Evolutionary conservation across 305 asterid genomes (phyloP).

Genomic region (Andrographis paniculata): DNA sequence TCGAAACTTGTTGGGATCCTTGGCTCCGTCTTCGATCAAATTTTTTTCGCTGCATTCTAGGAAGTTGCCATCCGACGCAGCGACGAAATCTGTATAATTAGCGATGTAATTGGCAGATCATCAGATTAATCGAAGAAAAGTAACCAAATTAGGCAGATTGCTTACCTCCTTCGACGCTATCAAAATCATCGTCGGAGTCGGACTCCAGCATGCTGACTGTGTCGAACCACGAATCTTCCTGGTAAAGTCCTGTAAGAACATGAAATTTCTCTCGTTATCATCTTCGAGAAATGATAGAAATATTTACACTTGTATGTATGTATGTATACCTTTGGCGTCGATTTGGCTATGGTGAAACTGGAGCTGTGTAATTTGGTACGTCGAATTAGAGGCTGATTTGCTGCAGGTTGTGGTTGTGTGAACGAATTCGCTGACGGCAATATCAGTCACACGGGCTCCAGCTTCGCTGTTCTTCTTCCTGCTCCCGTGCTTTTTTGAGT

Average conservation of each 20-base stretch:
- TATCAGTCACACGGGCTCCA: constrained; percentile 55
- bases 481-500: constrained; percentile 39
- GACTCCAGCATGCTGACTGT: constrained; percentile 70
- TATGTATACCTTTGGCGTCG: constrained; percentile 51
- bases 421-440: constrained; percentile 57
- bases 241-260: constrained; percentile 50
- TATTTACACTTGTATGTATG: too few relatives aligned
- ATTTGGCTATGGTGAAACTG: constrained; percentile 77
- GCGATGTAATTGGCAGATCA: too few relatives aligned
- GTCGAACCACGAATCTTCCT: constrained; percentile 85
- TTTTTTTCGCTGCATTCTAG: too few relatives aligned
- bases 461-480: constrained; percentile 31
- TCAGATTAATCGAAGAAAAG: too few relatives aligned
- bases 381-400: constrained; percentile 61
- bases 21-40: constrained; percentile 33
- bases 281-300: too few relatives aligned
- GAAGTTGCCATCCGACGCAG: too few relatives aligned
- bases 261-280: background rate
- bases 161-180: constrained; percentile 85
- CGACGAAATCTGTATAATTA: constrained; percentile 47
- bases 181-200: constrained; percentile 80
- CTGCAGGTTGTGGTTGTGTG: constrained; percentile 66
- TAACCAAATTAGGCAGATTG: background rate
- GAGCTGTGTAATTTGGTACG: constrained; percentile 69
- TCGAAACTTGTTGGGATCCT: constrained; percentile 32